Base-by-base conservation (phyloP, 192 early-diverging fungal species). In the Obelidium mucronatum region DNA sequence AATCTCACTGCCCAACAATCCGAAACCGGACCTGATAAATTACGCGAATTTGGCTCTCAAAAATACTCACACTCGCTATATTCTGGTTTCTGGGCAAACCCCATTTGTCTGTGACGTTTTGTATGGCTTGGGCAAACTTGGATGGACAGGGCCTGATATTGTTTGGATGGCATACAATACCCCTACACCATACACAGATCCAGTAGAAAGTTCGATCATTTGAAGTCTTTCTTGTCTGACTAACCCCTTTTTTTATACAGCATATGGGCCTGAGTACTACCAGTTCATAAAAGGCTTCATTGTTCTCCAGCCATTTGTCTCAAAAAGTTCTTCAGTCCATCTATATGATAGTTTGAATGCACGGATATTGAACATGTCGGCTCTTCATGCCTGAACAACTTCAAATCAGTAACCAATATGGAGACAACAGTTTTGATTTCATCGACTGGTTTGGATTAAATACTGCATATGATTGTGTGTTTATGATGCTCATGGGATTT, bases 401-500 rank as follows among this genome's bases (percentile, higher is more conserved):
- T 13, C 48, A 51, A 51, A 13, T 13, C 22, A 51, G 48, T 51
- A 8, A 8, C 22, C 48, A 22, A 51, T 13, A 60, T 60, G 37
- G 37, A 37, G 17, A 2, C 17, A 5, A 30, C 15, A 26, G 35
- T 15, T n/a, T 34, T 8, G 62, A 64, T n/a, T 64, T 37, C n/a
- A 40, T 64, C 1, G 35, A 64, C 1, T 64, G 31, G 37, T 64
- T 64, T 37, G 62, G 2, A 1, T 8, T 39, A 64, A 64, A 22
- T 2, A 19, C 17, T 64, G 19, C 11, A 5, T 67, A 51, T 33
- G 66, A 67, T 31, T 67, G 66, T 39, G 48, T 30, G 8, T 51
- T 51, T 17, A 67, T 67, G 66, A 40, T 67, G 37, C 66, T 67
- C 17, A 17, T 48, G 1, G 66, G 66, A 2, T 67, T 67, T 52